Base-by-base conservation (phyloP, 805 yeast genomes). In the Cyberlindnera mycetangii region DNA sequence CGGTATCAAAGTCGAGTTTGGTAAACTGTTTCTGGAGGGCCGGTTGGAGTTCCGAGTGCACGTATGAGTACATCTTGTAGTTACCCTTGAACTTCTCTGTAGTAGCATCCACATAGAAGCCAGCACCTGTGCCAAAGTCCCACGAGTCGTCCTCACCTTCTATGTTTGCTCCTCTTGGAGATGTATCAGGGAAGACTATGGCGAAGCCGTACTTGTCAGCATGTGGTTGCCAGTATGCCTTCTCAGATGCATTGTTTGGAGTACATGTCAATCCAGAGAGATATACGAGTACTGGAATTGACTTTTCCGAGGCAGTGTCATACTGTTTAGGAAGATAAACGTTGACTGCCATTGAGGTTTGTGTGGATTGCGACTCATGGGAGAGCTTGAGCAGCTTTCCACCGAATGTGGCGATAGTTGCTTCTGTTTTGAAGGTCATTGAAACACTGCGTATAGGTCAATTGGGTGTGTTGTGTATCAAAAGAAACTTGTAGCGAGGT, bases 101-200 rank as follows among this genome's bases (percentile, higher is more conserved):
- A 11, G 88, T 81, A 11, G 98, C 88, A 66, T 93, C 84, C 40
- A 93, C 76, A 60, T 93, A 92, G 70, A 92, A 93, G 0, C 97
- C 96, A 27, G 99, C 99, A 32, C 95, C 96, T 2, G 89, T 72
- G 19, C 99, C 99, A 60, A 92, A 87, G 62, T 89, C 97, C 81
- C 85, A 93, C 15, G 79, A 64, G 47, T 85, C 95, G 56, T 81
- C 81, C 61, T 85, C 93, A n/a, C 95, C 95, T 25, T 76, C 81
- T 47, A 83, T 72, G 39, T 71, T 72, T 12, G 83, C 80, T 14
- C 95, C 96, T 53, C 98, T 79, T 43, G 99, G 98, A 8, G 98
- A 90, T 4, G 99, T 93, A 66, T 92, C 99, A 16, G 99, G 98
- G 65, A 85, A 90, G 1, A 92, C 89, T 15, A 92, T 68, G 0